Conservation (phyloP, 192 early-diverging fungal species). For the Helicostylum pulchrum region DNA sequence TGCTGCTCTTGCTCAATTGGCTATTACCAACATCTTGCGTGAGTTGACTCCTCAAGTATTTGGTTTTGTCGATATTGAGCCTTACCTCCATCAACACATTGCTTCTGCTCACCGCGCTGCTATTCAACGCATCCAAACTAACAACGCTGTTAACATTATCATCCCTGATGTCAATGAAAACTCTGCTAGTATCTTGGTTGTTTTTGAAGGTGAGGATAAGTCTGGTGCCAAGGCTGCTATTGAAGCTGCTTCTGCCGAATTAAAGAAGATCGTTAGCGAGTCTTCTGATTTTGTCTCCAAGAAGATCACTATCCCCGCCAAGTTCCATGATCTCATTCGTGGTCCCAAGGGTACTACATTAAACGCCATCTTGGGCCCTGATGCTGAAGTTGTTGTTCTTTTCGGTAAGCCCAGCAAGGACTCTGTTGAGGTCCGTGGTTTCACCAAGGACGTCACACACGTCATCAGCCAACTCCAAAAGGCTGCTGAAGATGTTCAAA, state of each 20-base stretch:
- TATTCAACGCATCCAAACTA: slow-evolving; percentile 60
- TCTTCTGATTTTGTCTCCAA: slow-evolving; percentile 64
- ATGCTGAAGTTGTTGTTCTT: slow-evolving; percentile 65
- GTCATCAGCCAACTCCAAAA: slow-evolving; percentile 65
- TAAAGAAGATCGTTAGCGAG: slow-evolving; percentile 59
- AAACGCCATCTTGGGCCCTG: slow-evolving; percentile 64
- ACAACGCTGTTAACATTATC: slow-evolving; percentile 71
- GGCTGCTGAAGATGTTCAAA: slow-evolving; percentile 65
- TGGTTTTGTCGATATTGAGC: slow-evolving; percentile 70
- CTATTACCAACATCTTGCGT: slow-evolving; percentile 54
- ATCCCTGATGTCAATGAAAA: slow-evolving; percentile 69
- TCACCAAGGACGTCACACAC: slow-evolving; percentile 71
- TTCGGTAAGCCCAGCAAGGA: slow-evolving; percentile 66
- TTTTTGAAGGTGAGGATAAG: slow-evolving; percentile 61
- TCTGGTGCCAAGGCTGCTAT: slow-evolving; percentile 38
- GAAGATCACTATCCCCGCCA: slow-evolving; percentile 59
- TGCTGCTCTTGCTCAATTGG: slow-evolving; percentile 59
- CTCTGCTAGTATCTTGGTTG: slow-evolving; percentile 73
- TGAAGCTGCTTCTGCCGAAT: slow-evolving; percentile 61
- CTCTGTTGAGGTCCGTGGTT: slow-evolving; percentile 77
- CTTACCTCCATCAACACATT: slow-evolving; percentile 70
- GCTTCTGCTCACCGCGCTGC: slow-evolving; percentile 61
- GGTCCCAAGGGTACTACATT: slow-evolving; percentile 72
- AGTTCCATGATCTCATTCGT: slow-evolving; percentile 77
- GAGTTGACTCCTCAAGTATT: slow-evolving; percentile 52